These are phyloP conservation scores for Coemansia sp. DNA, from an alignment of 192 early-diverging fungal species.

Conservation along the genomic window DNA sequence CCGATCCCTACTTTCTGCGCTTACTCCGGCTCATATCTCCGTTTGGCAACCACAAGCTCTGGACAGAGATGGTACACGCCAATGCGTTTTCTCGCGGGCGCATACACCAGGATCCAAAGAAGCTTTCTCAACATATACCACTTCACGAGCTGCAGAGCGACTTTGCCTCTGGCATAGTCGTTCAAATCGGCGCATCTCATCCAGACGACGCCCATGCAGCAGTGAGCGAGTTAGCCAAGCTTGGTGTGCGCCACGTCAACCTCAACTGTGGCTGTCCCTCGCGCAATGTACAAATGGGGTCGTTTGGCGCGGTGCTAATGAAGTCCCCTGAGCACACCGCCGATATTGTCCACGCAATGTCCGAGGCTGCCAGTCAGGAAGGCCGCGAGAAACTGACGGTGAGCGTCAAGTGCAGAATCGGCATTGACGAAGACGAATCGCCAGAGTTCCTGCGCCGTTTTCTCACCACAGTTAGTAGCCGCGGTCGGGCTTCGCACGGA, in stretches of 20 bases:
- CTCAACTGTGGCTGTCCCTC: slow-evolving; percentile 77
- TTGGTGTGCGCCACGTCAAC: slow-evolving; percentile 66
- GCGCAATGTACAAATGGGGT: slow-evolving; percentile 61
- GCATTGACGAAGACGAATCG: slow-evolving; percentile 69
- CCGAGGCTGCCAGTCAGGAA: slow-evolving; percentile 22
- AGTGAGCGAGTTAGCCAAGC: slow-evolving; percentile 44
- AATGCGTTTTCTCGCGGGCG: slow-evolving; percentile 44
- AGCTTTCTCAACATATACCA: slow-evolving; percentile 30
- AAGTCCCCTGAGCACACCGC: slow-evolving; percentile 60
- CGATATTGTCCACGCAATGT: slow-evolving; percentile 60
- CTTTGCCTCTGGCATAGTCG: slow-evolving; percentile 40
- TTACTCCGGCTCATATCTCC: slow-evolving; percentile 68
- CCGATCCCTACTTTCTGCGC: slow-evolving; percentile 67
- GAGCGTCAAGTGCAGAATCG: slow-evolving; percentile 76
- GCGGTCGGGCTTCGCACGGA: background rate
- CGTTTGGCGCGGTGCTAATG: slow-evolving; percentile 75
- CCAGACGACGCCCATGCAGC: slow-evolving; percentile 34
- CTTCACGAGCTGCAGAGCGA: slow-evolving; percentile 24
- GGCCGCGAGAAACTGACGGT: slow-evolving; percentile 25
- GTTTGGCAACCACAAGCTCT: slow-evolving; percentile 57
- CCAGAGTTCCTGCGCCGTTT: slow-evolving; percentile 57
- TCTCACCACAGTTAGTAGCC: slow-evolving; percentile 18
- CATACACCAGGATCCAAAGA: slow-evolving; percentile 13
- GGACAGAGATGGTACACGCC: slow-evolving; percentile 75
- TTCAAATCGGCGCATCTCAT: slow-evolving; percentile 42